Conservation (phyloP, 2,329 filamentous ascomycete species). For the Hymenoscyphus scutula region DNA sequence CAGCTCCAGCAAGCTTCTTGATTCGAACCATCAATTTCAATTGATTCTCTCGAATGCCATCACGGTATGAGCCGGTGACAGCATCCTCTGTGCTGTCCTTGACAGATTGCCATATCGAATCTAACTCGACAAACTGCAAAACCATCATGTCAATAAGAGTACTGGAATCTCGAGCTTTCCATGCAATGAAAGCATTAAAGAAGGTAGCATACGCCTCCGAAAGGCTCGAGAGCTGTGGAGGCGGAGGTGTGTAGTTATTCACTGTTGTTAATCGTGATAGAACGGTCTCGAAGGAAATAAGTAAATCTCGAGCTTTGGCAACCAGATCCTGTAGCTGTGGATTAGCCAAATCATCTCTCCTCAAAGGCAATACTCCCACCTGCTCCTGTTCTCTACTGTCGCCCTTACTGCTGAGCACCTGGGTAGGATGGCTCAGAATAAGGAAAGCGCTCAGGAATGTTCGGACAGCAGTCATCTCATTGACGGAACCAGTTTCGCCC, state of each 20-base stretch:
- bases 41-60: constrained; percentile 80
- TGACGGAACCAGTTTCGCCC: constrained; percentile 58
- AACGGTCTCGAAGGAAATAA: constrained; percentile 75
- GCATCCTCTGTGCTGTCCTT: constrained; percentile 73
- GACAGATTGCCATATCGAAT: constrained; percentile 80
- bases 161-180: constrained; percentile 78
- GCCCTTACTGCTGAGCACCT: constrained; percentile 74
- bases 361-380: constrained; percentile 47
- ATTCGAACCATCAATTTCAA: constrained; percentile 76
- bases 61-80: constrained; percentile 72
- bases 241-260: constrained; percentile 66
- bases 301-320: constrained; percentile 71
- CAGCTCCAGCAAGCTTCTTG: constrained; percentile 71
- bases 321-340: constrained; percentile 69
- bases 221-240: constrained; percentile 59
- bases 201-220: constrained; percentile 71
- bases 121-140: constrained; percentile 80
- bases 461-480: constrained; percentile 67
- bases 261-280: constrained; percentile 62
- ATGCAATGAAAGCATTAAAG: constrained; percentile 75
- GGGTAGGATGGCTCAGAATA: constrained; percentile 74
- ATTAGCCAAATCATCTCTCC: constrained; percentile 55
- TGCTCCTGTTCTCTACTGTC: constrained; percentile 57
- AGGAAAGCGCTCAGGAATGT: constrained; percentile 79
- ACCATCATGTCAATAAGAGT: constrained; percentile 81